These are phyloP conservation scores for Drechslera avenae DNA, from an alignment of 2,329 filamentous ascomycete genomes.

Conservation along the genomic window DNA sequence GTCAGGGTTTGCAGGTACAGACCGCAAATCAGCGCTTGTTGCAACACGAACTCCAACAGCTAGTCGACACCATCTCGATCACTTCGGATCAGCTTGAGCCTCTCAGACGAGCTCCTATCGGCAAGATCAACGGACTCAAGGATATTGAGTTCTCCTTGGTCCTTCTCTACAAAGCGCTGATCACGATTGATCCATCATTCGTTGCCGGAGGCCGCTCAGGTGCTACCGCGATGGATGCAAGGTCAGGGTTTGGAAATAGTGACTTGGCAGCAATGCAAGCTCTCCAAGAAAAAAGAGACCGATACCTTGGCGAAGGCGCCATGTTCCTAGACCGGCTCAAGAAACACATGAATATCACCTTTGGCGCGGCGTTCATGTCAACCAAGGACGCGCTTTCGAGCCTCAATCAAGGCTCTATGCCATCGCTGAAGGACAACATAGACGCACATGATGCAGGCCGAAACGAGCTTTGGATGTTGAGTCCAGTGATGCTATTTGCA, in stretches of 20 bases:
- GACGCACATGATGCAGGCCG: conserved; percentile 73
- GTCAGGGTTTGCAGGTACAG: conserved; percentile 94
- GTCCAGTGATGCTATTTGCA: conserved; percentile 83
- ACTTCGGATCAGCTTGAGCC: conserved; percentile 75
- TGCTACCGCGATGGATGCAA: conserved; percentile 47
- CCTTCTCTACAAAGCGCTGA: conserved; percentile 87
- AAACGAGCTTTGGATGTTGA: conserved; percentile 82
- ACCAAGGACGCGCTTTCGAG: conserved; percentile 65
- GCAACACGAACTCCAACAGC: conserved; percentile 82
- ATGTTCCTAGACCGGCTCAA: conserved; percentile 79
- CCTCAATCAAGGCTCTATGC: conserved; percentile 54
- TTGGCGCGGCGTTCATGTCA: conserved; percentile 74
- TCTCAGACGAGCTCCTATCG: conserved; percentile 74
- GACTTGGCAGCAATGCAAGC: conserved; percentile 86
- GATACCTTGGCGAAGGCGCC: conserved; percentile 77
- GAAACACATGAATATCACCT: conserved; percentile 81
- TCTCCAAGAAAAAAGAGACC: conserved; percentile 90
- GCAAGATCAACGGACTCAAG: conserved; percentile 70
- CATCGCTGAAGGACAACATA: conserved; percentile 66
- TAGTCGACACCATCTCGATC: conserved; percentile 92
- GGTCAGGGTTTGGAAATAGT: conserved; percentile 70
- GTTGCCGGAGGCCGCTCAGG: conserved; percentile 57
- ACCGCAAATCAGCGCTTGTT: conserved; percentile 95
- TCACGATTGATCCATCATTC: conserved; percentile 86
- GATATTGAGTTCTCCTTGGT: conserved; percentile 79